Base-by-base conservation (phyloP, 345 rosid genomes). In the Euphorbia peplus region DNA sequence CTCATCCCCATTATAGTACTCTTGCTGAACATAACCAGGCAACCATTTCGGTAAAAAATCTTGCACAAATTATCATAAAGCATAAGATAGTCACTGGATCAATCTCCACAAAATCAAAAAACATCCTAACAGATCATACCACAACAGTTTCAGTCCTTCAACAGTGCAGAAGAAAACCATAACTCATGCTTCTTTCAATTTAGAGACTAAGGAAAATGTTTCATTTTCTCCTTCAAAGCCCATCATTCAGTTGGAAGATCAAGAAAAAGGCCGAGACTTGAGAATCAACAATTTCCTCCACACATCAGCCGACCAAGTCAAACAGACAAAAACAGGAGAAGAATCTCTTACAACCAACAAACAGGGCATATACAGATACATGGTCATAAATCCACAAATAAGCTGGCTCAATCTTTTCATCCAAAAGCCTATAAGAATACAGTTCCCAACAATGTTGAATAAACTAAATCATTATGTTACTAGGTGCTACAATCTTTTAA, bases 321-420 rank as follows among this genome's bases (percentile, higher is more conserved):
- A 65, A 32, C 41, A 46, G 37, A 35, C 44, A 48, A 29, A n/a
- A 57, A 61, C 67, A 67, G 64, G 71, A 70, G 64, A 75, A 70
- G 61, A 75, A 68, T 50, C 70, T 70, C 65, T 63, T 67, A 67
- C 77, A 76, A 21, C 66, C 37, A 44, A 63, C 32, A 71, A 71
- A 75, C 72, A 68, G 55, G 35, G 67, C 69, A 68, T 59, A 21
- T 9, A 13, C 0, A 26, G 19, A 42, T 28, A 54, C 22, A 18
- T 47, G 12, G 25, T n/a, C 25, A 22, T 32, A 46, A 42, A 71
- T 64, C 56, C 29, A n/a, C 47, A 55, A 4, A 24, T 24, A 10
- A 25, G 28, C 32, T 53, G 26, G 28, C 37, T 16, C 28, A 60
- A 70, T 25, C 68, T 30, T 54, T 37, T 46, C 18, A 44, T 56